Conservation (phyloP, 768 basidiomycete species). For the Neoboletus magnificus region DNA sequence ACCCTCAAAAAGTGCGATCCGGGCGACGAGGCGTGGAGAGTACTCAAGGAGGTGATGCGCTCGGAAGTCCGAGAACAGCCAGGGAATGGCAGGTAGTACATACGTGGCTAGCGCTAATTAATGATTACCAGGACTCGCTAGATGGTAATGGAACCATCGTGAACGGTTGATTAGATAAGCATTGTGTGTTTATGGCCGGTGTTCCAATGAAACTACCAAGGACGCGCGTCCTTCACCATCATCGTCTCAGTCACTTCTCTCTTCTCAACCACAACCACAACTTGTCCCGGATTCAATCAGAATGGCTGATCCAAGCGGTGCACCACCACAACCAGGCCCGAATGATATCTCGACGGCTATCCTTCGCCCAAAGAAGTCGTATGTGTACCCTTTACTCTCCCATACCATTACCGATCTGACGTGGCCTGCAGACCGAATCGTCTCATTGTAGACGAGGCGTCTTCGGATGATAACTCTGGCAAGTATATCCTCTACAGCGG, state of each 20-base stretch:
- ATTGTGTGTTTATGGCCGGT: constrained; percentile 11
- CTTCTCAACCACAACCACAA: constrained; percentile 9
- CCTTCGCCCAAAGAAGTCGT: constrained; percentile 97
- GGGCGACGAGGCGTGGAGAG: constrained; percentile 44
- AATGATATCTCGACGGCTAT: constrained; percentile 95
- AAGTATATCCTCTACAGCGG: constrained; percentile 20
- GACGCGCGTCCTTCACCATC: constrained; percentile 33
- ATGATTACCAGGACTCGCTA: too few relatives aligned
- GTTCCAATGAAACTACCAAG: neutral
- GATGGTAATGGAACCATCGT: constrained; percentile 12
- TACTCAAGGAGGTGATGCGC: constrained; percentile 22
- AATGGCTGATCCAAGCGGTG: constrained; percentile 82
- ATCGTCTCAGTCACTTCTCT: constrained; percentile 5
- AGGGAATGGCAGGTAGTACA: neutral
- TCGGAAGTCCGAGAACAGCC: constrained; percentile 18
- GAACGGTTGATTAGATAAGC: constrained; percentile 17
- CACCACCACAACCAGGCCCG: constrained; percentile 75
- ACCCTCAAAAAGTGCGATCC: constrained; percentile 61
- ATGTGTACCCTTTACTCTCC: constrained; percentile 34
- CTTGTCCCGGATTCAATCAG: constrained; percentile 7
- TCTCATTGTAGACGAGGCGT: constrained; percentile 93
- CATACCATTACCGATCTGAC: constrained; percentile 14
- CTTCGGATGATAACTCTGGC: constrained; percentile 96
- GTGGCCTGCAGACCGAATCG: constrained; percentile 79
- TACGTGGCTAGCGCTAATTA: too few relatives aligned